A percentile compares a stretch with the other conserved stretches of the same genome.
Conservation (phyloP, 1,284 basidiomycete genomes). For the Ustilago hordei region DNA sequence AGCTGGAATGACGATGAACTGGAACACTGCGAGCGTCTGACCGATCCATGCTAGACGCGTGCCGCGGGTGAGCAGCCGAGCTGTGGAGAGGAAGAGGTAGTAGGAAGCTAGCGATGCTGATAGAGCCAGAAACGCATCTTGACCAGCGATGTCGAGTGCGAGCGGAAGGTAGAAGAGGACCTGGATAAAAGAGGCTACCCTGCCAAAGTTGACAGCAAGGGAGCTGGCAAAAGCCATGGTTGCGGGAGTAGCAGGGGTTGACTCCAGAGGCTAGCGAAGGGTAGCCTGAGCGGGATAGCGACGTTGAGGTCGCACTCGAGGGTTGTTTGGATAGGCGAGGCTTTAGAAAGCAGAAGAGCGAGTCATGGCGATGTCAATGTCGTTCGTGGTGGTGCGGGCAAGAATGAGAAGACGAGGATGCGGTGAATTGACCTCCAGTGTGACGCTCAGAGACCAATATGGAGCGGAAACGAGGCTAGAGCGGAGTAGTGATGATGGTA, state of each 20-base stretch:
- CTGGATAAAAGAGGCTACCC: constrained; percentile 62
- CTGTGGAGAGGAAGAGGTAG: constrained; percentile 63
- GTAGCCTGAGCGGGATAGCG: not conserved
- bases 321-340: not conserved
- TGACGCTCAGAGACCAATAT: not conserved
- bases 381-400: not conserved
- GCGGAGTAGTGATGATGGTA: not conserved
- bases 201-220: constrained; percentile 54
- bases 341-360: not conserved
- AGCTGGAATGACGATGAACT: constrained; percentile 65
- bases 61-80: constrained; percentile 49
- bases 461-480: not conserved
- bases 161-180: constrained; percentile 68
- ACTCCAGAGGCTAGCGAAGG: not conserved
- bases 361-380: not conserved
- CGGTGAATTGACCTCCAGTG: constrained; percentile 8
- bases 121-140: constrained; percentile 67
- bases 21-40: constrained; percentile 60
- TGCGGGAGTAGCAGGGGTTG: not conserved
- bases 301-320: not conserved
- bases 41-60: constrained; percentile 58
- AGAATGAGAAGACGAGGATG: not conserved
- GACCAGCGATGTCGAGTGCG: constrained; percentile 66
- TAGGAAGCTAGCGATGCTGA: constrained; percentile 66
- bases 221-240: constrained; percentile 44